A percentile compares a stretch with the other conserved stretches of the same genome.
Conservation (phyloP, 1,284 basidiomycete species). For the Fomitopsis palustris region DNA sequence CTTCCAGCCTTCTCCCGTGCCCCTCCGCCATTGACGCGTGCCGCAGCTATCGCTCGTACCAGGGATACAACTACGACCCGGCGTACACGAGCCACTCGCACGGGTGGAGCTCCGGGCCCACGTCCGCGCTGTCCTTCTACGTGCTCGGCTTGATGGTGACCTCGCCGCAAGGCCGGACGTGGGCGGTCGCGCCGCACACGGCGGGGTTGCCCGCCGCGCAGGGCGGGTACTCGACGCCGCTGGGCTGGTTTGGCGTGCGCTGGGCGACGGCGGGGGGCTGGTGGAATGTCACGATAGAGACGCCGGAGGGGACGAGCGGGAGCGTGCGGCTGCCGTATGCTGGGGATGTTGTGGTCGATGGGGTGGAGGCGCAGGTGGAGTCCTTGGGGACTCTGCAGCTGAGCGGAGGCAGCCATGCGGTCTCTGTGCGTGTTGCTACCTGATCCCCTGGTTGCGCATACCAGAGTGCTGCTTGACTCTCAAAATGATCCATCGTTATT, state of each 20-base stretch:
- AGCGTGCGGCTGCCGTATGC: conserved; percentile 27
- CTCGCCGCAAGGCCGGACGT: conserved; percentile 35
- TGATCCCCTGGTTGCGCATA: no score
- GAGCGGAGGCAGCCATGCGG: conserved; percentile 12
- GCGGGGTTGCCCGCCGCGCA: conserved; percentile 36
- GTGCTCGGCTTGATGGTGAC: conserved; percentile 40
- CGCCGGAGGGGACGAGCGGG: conserved; percentile 32
- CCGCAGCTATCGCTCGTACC: conserved; percentile 39
- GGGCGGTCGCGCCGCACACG: conserved; percentile 40
- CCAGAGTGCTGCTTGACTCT: no score
- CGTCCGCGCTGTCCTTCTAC: conserved; percentile 39
- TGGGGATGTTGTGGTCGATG: conserved; percentile 30
- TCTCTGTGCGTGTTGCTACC: conserved; percentile 3
- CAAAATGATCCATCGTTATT: no score
- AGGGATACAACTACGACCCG: conserved; percentile 46
- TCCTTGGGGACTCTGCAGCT: conserved; percentile 5
- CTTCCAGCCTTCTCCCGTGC: conserved; percentile 1
- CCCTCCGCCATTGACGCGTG: not conserved
- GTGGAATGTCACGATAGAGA: conserved; percentile 28
- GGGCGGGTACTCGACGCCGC: conserved; percentile 40
- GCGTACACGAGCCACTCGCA: conserved; percentile 44
- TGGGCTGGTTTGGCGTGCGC: conserved; percentile 39
- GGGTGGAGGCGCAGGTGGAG: conserved; percentile 1
- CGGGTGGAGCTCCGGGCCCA: conserved; percentile 34
- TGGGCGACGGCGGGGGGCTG: conserved; percentile 21